These are phyloP conservation scores for Diaporthe vexans DNA, from an alignment of 2,329 filamentous ascomycete genomes.

Conservation along the genomic window DNA sequence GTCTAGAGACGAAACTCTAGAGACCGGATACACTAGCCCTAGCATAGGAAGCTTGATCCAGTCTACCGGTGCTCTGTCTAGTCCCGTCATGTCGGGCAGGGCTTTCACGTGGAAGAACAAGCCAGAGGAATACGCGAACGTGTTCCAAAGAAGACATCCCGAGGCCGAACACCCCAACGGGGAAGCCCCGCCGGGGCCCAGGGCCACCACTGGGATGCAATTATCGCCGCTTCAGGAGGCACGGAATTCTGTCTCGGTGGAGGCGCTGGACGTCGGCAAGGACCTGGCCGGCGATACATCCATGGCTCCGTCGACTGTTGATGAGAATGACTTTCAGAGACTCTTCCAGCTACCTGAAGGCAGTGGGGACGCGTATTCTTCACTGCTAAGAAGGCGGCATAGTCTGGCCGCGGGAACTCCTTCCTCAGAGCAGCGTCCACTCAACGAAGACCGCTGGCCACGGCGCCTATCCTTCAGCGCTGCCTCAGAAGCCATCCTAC, in stretches of 20 bases:
- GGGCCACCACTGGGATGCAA: constrained; percentile 27
- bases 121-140: constrained; percentile 69
- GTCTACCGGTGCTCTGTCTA: constrained; percentile 53
- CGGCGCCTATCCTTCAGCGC: constrained; percentile 82
- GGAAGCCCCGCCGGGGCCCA: constrained; percentile 39
- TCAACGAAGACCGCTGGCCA: constrained; percentile 75
- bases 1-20: constrained; percentile 69
- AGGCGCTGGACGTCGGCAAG: constrained; percentile 58
- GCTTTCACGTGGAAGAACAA: constrained; percentile 76
- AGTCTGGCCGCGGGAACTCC: constrained; percentile 61
- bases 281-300: constrained; percentile 65
- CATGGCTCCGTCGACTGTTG: constrained; percentile 69
- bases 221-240: constrained; percentile 44
- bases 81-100: constrained; percentile 57
- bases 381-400: constrained; percentile 73
- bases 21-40: constrained; percentile 52
- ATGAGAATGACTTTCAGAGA: constrained; percentile 71
- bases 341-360: constrained; percentile 64
- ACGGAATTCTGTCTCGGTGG: constrained; percentile 39
- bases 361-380: constrained; percentile 57
- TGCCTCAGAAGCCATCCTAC: constrained; percentile 80
- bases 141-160: constrained; percentile 53
- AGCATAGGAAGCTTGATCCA: constrained; percentile 55
- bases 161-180: constrained; percentile 43
- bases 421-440: constrained; percentile 49